A percentile compares a stretch with the other conserved stretches of the same genome.
Conservation (phyloP, 345 rosid species). For the Eutrema yunnanense region DNA sequence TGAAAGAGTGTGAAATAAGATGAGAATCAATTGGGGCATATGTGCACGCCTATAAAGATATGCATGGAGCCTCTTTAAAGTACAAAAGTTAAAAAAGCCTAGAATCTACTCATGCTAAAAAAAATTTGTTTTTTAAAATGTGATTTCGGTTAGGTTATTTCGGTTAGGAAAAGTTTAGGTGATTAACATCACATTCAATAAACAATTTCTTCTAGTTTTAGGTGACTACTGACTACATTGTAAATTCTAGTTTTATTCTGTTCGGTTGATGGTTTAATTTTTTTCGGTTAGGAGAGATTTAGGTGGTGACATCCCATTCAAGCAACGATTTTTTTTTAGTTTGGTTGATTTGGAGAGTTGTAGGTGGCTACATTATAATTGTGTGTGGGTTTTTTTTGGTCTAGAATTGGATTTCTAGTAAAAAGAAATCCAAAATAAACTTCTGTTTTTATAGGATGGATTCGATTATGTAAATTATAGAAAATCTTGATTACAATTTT, state of each 20-base stretch:
- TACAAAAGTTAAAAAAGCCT: constrained; percentile 19
- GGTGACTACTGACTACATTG: neutral
- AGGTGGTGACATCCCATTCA: constrained; percentile 15
- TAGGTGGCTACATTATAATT: constrained; percentile 10
- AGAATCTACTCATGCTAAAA: constrained; percentile 16
- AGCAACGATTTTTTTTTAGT: neutral
- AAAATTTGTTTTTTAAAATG: neutral
- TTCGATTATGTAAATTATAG: neutral
- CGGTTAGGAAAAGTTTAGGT: constrained; percentile 14
- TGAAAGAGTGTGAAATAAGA: constrained; percentile 15
- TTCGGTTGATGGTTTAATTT: neutral
- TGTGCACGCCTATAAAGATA: constrained; percentile 32
- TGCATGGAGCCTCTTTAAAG: constrained; percentile 28
- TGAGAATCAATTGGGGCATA: constrained; percentile 19
- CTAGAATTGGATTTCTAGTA: neutral
- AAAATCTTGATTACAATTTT: neutral
- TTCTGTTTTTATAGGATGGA: neutral
- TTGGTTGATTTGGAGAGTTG: constrained; percentile 15
- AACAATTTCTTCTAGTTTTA: neutral
- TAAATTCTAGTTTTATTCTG: neutral
- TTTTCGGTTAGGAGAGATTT: constrained; percentile 13
- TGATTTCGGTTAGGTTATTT: neutral
- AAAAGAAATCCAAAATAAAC: neutral
- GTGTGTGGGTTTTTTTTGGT: no score
- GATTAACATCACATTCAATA: neutral